Conservation (phyloP, 129 eudicot species). For the Artemisia tridentata region DNA sequence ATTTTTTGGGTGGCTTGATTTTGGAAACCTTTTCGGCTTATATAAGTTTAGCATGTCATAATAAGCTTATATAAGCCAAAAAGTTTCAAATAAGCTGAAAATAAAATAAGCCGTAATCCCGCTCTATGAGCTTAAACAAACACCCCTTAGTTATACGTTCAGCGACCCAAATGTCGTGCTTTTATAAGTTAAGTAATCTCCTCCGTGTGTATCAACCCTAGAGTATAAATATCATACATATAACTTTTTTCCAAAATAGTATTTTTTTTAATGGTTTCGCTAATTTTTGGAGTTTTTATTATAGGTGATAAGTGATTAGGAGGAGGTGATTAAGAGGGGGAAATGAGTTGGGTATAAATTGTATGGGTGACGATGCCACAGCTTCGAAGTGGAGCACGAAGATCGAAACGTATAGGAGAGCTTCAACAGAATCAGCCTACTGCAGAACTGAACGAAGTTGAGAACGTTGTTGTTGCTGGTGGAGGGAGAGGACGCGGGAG, state of each 20-base stretch:
- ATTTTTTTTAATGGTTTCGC: background rate
- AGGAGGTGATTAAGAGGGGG: conserved; percentile 32
- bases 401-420: conserved; percentile 98
- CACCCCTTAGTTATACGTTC: background rate
- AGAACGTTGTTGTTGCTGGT: conserved; percentile 52
- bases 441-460: conserved; percentile 59
- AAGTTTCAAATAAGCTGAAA: no score
- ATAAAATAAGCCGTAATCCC: no score
- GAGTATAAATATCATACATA: no score
- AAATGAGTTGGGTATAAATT: conserved; percentile 60
- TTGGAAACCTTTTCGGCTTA: no score
- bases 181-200: no score
- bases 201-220: no score
- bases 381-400: conserved; percentile 98
- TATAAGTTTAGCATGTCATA: no score
- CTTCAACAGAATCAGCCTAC: conserved; percentile 79
- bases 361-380: conserved; percentile 99
- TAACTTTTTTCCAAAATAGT: background rate
- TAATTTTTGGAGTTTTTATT: background rate
- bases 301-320: conserved; percentile 28
- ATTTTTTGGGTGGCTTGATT: no score
- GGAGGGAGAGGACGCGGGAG: conserved; percentile 60
- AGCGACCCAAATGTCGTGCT: no score
- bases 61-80: no score
- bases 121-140: no score